Evolutionary conservation across 139 green algal genomes (phyloP), one percentile per base, ranked within the genome.

Genomic region (Chlorella sp.): DNA sequence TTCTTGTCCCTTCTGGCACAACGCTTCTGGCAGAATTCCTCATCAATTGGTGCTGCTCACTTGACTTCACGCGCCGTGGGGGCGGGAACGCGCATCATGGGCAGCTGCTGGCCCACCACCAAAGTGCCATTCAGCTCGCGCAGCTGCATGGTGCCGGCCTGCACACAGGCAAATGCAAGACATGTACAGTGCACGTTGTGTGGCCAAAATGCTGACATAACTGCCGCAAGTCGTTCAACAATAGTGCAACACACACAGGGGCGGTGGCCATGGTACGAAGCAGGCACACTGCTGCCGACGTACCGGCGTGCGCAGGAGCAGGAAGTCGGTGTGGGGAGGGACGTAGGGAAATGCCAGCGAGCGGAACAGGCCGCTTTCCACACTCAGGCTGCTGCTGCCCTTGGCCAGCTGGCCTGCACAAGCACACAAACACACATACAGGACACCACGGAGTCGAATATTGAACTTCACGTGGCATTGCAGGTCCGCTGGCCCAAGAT

Each of bases 31-130:
- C 19, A 71, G 64, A 2, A 16, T 30, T 4, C 64, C 64, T 32
- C 48, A 36, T 9, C 28, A 83, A 39, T 19, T 28, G 21, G 69
- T 28, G 1, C 16, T 4, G 32, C 88, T 93, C 90, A 89, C 92
- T 95, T 93, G 76, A 92, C 16, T 42, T 79, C 64, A 2, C 64
- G n/a, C 24, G 76, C 66, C 11, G 83, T 89, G 42, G 92, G 91
- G 15, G 66, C 69, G n/a, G 91, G 88, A n/a, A 93, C 81, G 39
- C 91, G 87, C 39, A 89, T 53, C 77, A 92, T 90, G 16, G 96
- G 96, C 91, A 97, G 93, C 92, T 98, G 89, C 91, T 98, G 96
- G 4, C 95, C 96, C 32, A 95, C 91, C 11, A 86, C 77, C 3
- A 97, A n/a, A 0, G 89, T 92, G 75, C 95, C 94, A 0, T 90